These are phyloP conservation scores for Zygoascus flipseniorum DNA, from an alignment of 805 yeast species.

Conservation along the genomic window DNA sequence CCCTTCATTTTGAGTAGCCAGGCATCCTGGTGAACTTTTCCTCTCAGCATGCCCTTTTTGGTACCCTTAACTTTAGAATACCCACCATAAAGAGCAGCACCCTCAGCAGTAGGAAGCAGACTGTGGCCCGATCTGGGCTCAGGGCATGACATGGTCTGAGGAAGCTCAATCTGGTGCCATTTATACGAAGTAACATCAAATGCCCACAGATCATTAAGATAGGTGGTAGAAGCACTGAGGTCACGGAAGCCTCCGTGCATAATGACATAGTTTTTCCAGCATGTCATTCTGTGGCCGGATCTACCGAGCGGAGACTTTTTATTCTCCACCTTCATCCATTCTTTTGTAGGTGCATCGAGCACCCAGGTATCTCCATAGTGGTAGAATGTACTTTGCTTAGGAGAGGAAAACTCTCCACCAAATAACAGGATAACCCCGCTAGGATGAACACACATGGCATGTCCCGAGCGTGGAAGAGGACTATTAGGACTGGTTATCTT, in stretches of 20 bases:
- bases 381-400: slow-evolving; percentile 90
- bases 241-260: slow-evolving; percentile 92
- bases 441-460: slow-evolving; percentile 89
- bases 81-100: slow-evolving; percentile 87
- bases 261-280: slow-evolving; percentile 84
- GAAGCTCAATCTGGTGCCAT: slow-evolving; percentile 86
- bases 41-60: slow-evolving; percentile 73
- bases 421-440: slow-evolving; percentile 77
- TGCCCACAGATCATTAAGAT: slow-evolving; percentile 81
- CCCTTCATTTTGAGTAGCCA: slow-evolving; percentile 85
- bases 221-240: slow-evolving; percentile 73
- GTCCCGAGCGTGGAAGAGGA: slow-evolving; percentile 90
- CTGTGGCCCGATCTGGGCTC: slow-evolving; percentile 95
- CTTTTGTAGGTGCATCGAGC: slow-evolving; percentile 71
- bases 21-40: slow-evolving; percentile 76
- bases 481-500: slow-evolving; percentile 69
- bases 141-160: slow-evolving; percentile 70
- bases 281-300: slow-evolving; percentile 85
- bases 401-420: slow-evolving; percentile 97
- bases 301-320: slow-evolving; percentile 69
- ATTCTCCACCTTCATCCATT: slow-evolving; percentile 81
- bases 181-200: slow-evolving; percentile 84
- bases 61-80: slow-evolving; percentile 85
- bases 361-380: slow-evolving; percentile 97
- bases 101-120: slow-evolving; percentile 65